Evolutionary conservation across 352 stramenopile species (phyloP).

Genomic region (Phytophthora agathidicida): DNA sequence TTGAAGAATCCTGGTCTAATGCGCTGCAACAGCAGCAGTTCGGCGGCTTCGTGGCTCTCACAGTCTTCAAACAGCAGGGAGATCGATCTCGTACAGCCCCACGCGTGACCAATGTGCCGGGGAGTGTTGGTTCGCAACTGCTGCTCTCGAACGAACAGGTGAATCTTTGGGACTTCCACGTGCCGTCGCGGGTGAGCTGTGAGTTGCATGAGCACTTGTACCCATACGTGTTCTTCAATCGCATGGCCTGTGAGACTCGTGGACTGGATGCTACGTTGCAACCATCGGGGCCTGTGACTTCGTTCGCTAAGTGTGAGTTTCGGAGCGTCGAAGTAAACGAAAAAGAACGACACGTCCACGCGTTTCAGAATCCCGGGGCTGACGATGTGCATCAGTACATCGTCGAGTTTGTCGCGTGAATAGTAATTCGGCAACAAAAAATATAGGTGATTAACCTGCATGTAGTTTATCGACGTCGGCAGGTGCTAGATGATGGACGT

Average conservation of each 20-base stretch:
- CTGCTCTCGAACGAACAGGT: constrained; percentile 42
- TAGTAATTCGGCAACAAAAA: too few species aligned
- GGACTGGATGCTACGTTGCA: constrained; percentile 37
- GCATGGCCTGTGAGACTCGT: constrained; percentile 32
- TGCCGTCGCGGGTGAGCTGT: constrained; percentile 31
- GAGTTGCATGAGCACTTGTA: constrained; percentile 45
- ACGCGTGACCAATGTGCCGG: constrained; percentile 14
- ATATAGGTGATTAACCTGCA: too few species aligned
- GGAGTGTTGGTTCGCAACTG: constrained; percentile 32
- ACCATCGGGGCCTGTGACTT: constrained; percentile 23
- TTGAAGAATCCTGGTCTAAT: constrained; percentile 12
- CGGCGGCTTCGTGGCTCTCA: constrained; percentile 27
- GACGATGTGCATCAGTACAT: constrained; percentile 43
- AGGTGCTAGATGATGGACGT: neutral
- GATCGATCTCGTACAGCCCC: neutral
- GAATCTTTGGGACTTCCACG: constrained; percentile 49
- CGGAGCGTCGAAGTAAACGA: constrained; percentile 42
- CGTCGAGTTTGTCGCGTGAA: constrained; percentile 38
- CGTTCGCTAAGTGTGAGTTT: constrained; percentile 35
- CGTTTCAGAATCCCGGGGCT: constrained; percentile 37
- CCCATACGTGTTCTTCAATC: constrained; percentile 54
- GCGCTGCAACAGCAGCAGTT: constrained; percentile 14
- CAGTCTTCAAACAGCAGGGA: constrained; percentile 33
- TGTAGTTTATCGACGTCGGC: constrained; percentile 6
- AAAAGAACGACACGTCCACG: constrained; percentile 31